These are phyloP conservation scores for Hyaloraphidium curvatum DNA, from an alignment of 192 early-diverging fungal species.

Conservation along the genomic window DNA sequence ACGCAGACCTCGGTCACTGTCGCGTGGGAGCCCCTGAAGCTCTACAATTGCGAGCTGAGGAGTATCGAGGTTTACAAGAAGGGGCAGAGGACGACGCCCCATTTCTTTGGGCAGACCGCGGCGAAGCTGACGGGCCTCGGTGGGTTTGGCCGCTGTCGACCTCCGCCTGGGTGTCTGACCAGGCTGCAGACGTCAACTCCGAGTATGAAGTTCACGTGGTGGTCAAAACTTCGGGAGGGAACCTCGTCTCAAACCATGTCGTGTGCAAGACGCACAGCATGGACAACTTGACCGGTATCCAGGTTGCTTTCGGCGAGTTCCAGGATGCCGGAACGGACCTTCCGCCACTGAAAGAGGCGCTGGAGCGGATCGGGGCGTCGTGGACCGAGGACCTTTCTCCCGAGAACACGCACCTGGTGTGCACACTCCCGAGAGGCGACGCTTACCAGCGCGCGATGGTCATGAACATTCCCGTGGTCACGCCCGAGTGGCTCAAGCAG, in stretches of 20 bases:
- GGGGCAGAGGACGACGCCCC: constrained; percentile 23
- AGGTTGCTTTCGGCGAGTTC: constrained; percentile 85
- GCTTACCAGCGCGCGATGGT: constrained; percentile 75
- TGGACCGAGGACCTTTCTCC: constrained; percentile 68
- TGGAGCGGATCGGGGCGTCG: constrained; percentile 67
- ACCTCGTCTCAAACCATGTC: constrained; percentile 55
- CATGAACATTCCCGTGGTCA: constrained; percentile 85
- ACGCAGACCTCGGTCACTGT: constrained; percentile 73
- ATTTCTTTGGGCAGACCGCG: constrained; percentile 2
- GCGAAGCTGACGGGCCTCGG: constrained; percentile 6
- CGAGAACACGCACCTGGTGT: constrained; percentile 84
- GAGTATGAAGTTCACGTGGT: constrained; percentile 80
- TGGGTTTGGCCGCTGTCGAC: background rate
- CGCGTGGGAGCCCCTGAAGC: constrained; percentile 75
- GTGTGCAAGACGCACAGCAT: constrained; percentile 68
- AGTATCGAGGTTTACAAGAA: constrained; percentile 86
- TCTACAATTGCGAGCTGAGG: constrained; percentile 63
- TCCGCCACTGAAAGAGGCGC: constrained; percentile 53
- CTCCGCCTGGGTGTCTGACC: background rate
- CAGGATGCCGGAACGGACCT: no score
- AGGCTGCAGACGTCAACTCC: constrained; percentile 46
- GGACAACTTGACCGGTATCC: constrained; percentile 94
- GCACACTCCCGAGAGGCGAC: constrained; percentile 59
- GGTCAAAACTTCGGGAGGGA: constrained; percentile 81
- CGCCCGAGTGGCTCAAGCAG: constrained; percentile 82